Evolutionary conservation across 139 green algal species (phyloP).

Genomic region (Zygnema cylindricum): DNA sequence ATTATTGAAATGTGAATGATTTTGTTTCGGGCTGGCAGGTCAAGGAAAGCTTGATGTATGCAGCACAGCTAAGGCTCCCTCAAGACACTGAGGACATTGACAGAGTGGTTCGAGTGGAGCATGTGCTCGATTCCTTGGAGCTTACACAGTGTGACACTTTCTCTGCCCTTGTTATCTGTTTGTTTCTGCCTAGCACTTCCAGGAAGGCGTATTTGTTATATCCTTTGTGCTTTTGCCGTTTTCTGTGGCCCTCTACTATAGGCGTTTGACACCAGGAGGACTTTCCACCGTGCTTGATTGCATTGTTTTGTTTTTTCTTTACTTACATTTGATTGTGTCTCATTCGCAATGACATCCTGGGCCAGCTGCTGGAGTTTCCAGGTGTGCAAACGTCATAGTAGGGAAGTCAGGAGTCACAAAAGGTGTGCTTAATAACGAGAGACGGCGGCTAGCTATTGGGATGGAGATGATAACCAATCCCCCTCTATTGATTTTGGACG

Average conservation of each 20-base stretch:
- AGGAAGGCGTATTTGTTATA: too few species aligned
- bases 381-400: slow-evolving; percentile 11
- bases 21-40: too few species aligned
- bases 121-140: slow-evolving; percentile 47
- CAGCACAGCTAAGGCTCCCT: slow-evolving; percentile 38
- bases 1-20: too few species aligned
- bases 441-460: slow-evolving; percentile 15
- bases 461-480: slow-evolving; percentile 51
- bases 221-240: too few species aligned
- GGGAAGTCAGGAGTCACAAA: slow-evolving; percentile 8
- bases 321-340: too few species aligned
- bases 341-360: neutral
- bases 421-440: slow-evolving; percentile 30
- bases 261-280: too few species aligned
- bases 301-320: too few species aligned
- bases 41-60: slow-evolving; percentile 49
- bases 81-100: slow-evolving; percentile 51
- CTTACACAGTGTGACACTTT: slow-evolving; percentile 23
- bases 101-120: slow-evolving; percentile 45
- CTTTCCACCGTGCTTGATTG: too few species aligned
- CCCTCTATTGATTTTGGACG: slow-evolving; percentile 33
- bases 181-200: neutral
- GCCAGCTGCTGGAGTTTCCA: neutral
- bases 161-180: neutral
- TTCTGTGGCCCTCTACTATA: too few species aligned